Evolutionary conservation across 768 basidiomycete species (phyloP), one percentile per base, ranked within the genome.

Genomic region (Suillus occidentalis): DNA sequence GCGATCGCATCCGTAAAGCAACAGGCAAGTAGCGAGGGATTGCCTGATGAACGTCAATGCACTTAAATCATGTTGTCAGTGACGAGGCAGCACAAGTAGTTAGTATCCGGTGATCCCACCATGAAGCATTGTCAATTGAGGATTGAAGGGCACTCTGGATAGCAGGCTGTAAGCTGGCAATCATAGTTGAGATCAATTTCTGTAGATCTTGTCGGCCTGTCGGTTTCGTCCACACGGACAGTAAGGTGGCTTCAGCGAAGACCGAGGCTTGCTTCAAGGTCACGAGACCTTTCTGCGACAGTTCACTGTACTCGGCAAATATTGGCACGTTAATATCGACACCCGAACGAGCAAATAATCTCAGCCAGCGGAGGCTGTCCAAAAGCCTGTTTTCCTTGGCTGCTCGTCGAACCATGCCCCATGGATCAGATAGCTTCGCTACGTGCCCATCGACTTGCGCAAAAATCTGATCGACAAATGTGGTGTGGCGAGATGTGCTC

Each of bases 1-100:
- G 55, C 87, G 78, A 53, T 89, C 86, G 67, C 88, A 91, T 8
- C 91, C 91, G 68, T 87, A 90, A 31, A 90, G 71, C 3, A 90
- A 73, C 45, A 91, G 78, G 73, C 86, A 90, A 12, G 82, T 77
- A 18, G 84, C 84, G 36, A 92, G 72, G 2, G 87, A 87, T n/a
- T 82, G 78, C 6, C 88, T 83, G 57, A 92, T 82, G 65, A 91
- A 88, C 18, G 71, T 77, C 20, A 83, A 65, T 18, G 85, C 65
- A 47, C 67, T 64, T 28, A 39, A 40, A 36, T 37, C 22, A 3
- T 20, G 14, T 31, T 49, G 49, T 66, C 40, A 22, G 61, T 9
- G 7, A 36, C n/a, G 34, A 53, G 50, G 34, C 36, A 37, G 34
- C 8, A 58, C 20, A 18, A 66, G 13, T 12, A 49, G n/a, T 20